A percentile compares a stretch with the other conserved stretches of the same genome.
phyloP scores from a whole-genome alignment of 768 basidiomycete genomes.

The Tremella yokohamensis region DNA sequence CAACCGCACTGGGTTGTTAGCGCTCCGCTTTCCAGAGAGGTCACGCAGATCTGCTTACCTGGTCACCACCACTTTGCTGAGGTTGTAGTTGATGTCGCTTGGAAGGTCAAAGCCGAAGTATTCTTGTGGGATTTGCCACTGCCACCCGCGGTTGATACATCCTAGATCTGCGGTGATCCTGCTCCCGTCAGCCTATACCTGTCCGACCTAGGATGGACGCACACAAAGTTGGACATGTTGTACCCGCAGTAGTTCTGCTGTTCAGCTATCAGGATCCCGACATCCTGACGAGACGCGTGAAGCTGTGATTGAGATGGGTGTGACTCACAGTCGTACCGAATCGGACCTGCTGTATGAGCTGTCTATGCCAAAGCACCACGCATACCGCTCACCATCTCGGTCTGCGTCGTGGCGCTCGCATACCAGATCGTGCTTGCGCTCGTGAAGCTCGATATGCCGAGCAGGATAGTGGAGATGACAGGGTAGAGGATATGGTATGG shows the following conservation, averaged over 20 bases:
- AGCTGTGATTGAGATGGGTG: not conserved
- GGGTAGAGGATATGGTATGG: slow-evolving; percentile 41
- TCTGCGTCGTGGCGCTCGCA: slow-evolving; percentile 29
- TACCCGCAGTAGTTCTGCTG: slow-evolving; percentile 32
- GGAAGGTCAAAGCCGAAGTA: slow-evolving; percentile 42
- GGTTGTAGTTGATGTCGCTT: slow-evolving; percentile 25
- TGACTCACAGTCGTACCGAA: not conserved
- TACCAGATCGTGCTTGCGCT: slow-evolving; percentile 43
- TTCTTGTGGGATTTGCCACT: slow-evolving; percentile 34
- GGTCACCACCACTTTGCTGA: slow-evolving; percentile 33
- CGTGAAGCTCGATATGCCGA: slow-evolving; percentile 38
- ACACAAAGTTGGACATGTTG: slow-evolving; percentile 37
- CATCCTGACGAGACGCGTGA: not conserved
- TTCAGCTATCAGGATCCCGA: not conserved
- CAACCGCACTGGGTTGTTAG: not conserved
- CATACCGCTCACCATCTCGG: slow-evolving; percentile 21
- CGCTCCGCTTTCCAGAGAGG: not conserved
- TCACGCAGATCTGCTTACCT: slow-evolving; percentile 1
- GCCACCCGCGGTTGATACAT: slow-evolving; percentile 35
- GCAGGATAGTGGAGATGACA: slow-evolving; percentile 27
- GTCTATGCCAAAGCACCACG: not conserved
- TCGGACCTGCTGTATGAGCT: slow-evolving; percentile 1
- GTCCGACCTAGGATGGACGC: no score
- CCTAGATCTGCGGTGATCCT: slow-evolving; percentile 34
- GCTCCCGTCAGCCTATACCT: no score